Base-by-base conservation (phyloP, 306 rosid species). In the Spatholobus suberectus region DNA sequence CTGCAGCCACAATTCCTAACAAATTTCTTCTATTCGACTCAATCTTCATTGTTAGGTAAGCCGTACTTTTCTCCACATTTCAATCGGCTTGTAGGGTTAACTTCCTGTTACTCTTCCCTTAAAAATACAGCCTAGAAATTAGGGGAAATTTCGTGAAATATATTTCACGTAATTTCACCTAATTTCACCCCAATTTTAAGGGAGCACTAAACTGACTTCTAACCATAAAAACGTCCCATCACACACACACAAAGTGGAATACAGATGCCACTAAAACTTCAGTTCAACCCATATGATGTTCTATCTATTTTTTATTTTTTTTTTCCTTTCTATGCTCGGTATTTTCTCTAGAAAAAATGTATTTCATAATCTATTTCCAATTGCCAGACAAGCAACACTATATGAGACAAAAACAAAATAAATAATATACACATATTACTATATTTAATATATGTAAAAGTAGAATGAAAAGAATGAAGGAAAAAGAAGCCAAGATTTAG, bases 321-420 rank as follows among this genome's bases (percentile, higher is more conserved):
- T 40, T 72, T 66, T 40, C 58, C 69, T 67, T 76, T 68, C 51
- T 80, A 34, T 80, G 85, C 57, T 47, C 78, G 8, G 38, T 67
- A 61, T 78, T 77, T 80, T 75, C 84, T 81, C 90, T 83, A 86
- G 81, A 88, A 89, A 58, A 88, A 89, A 88, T 89, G 81, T 88
- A 92, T n/a, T n/a, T n/a, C 94, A 92, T 12, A 86, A 89, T 88
- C 84, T 81, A 73, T 82, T 3, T 40, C 58, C 72, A 59, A 46
- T 85, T 82, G 86, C 91, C 84, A 89, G 51, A 82, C 88, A 82
- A 85, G 81, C 82, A 85, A 88, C 84, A 86, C 73, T 83, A 90
- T 35, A 83, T n/a, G 83, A 78, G 76, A 58, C 46, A 79, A 79
- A 49, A 72, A 58, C 46, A 55, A 77, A 65, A 66, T 47, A 80